Base-by-base conservation (phyloP, 1,284 basidiomycete species). In the Heterobasidion annosum region DNA sequence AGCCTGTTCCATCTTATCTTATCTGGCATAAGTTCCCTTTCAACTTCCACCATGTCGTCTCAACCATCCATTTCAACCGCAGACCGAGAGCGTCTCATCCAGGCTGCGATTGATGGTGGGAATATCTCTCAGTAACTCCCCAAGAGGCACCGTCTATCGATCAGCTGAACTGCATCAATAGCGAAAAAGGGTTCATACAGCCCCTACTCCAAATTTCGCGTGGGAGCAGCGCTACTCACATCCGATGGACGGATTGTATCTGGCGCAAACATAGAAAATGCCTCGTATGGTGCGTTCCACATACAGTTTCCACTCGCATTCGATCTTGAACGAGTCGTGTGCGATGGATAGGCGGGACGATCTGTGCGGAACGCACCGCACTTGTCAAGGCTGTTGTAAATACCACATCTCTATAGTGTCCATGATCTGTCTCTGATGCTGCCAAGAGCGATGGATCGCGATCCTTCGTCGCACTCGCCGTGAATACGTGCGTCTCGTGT, bases 261-360 rank as follows among this genome's bases (percentile, higher is more conserved):
- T 53, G 93, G 93, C 3, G 83, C 86, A 40, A 96, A 95, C 64
- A 79, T 96, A 56, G 93, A 97, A 70, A 96, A 96, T 64, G 91
- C 91, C 0, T 91, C 90, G 0, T 94, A 93, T 65, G 89, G 93
- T 88, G 61, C 13, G 25, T 47, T 25, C 25, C 25, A 25, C 3
- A 25, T 25, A 25, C 4, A 25, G 1, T 4, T 0, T 25, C 25
- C 5, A 25, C 25, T 25, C 25, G 25, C 25, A 25, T 25, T 25
- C 1, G 25, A 25, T 25, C 5, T 25, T 25, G 25, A 25, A 25
- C 3, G 25, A 25, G 25, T 25, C 3, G 25, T 25, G 25, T 25
- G 25, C 25, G 25, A 19, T 10, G 33, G 33, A 12, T 53, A 89
- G 86, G 86, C 15, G 86, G 76, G 8, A 78, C 83, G 0, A 92